These are phyloP conservation scores for Xylaria flabelliformis DNA, from an alignment of 495 filamentous ascomycete species.

Conservation along the genomic window DNA sequence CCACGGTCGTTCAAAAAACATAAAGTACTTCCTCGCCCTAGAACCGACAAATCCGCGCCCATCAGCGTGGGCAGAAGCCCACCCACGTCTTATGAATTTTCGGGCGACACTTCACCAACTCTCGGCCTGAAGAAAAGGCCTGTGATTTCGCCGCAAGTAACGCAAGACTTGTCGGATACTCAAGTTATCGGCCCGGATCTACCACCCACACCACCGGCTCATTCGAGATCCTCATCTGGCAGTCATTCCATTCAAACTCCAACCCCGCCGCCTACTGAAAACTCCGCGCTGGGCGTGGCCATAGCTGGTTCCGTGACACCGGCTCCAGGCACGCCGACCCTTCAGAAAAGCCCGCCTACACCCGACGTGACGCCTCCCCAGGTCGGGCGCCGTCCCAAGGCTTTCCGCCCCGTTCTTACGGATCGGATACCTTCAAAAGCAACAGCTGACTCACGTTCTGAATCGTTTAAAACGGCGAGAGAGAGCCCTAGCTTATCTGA, in stretches of 20 bases:
- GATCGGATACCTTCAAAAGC: conserved; percentile 55
- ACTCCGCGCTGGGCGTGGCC: conserved; percentile 39
- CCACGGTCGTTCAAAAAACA: conserved; percentile 60
- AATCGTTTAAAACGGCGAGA: conserved; percentile 76
- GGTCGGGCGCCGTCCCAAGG: conserved; percentile 42
- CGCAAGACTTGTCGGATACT: conserved; percentile 37
- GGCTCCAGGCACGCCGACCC: conserved; percentile 24
- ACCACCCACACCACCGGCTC: conserved; percentile 61
- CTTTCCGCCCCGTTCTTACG: conserved; percentile 46
- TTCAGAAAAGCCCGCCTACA: conserved; percentile 72
- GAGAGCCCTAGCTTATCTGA: conserved; percentile 68
- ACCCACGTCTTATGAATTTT: conserved; percentile 29
- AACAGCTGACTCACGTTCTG: conserved; percentile 62
- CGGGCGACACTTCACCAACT: conserved; percentile 34
- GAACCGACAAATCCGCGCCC: conserved; percentile 39
- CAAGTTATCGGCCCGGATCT: conserved; percentile 46
- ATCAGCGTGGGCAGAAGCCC: conserved; percentile 30
- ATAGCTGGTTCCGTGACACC: conserved; percentile 20
- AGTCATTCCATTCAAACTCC: conserved; percentile 46
- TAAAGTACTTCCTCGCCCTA: conserved; percentile 60
- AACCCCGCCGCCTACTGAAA: conserved; percentile 43
- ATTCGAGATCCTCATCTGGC: conserved; percentile 58
- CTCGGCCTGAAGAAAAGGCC: conserved; percentile 33
- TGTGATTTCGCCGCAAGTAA: conserved; percentile 36
- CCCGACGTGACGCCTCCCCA: conserved; percentile 72